These are phyloP conservation scores for Podila epicladia DNA, from an alignment of 192 early-diverging fungal species.

Conservation along the genomic window DNA sequence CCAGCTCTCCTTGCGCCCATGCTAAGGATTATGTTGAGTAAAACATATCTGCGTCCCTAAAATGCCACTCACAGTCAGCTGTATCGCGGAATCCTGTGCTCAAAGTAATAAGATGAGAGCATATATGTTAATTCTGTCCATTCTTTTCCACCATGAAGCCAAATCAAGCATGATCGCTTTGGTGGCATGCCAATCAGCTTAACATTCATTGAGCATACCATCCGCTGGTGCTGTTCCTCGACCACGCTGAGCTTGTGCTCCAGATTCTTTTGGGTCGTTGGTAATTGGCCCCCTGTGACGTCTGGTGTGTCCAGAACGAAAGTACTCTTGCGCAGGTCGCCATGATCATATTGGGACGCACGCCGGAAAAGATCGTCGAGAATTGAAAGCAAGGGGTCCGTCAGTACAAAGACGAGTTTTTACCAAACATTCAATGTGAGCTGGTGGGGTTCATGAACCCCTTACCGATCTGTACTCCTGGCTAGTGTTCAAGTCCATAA, in stretches of 20 bases:
- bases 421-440: background rate
- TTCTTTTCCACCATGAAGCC: no score
- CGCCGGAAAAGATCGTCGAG: conserved; percentile 70
- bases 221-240: conserved; percentile 45
- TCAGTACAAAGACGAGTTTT: background rate
- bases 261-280: conserved; percentile 48
- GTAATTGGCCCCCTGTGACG: conserved; percentile 62
- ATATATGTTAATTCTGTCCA: no score
- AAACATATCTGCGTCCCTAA: background rate
- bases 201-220: conserved; percentile 39
- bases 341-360: conserved; percentile 68
- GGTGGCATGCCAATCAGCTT: conserved; percentile 28
- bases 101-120: no score
- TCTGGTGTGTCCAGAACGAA: conserved; percentile 75
- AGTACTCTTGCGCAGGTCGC: conserved; percentile 73
- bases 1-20: background rate
- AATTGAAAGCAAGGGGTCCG: background rate
- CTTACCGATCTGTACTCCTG: conserved; percentile 73
- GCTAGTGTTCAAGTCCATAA: conserved; percentile 64
- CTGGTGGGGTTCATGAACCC: background rate
- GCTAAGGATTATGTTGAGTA: background rate
- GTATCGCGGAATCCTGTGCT: conserved; percentile 17
- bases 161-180: no score
- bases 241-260: conserved; percentile 46
- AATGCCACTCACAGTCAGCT: conserved; percentile 21